Conservation (phyloP, 2,329 filamentous ascomycete species). For the Exophiala phaeomuriformis region DNA sequence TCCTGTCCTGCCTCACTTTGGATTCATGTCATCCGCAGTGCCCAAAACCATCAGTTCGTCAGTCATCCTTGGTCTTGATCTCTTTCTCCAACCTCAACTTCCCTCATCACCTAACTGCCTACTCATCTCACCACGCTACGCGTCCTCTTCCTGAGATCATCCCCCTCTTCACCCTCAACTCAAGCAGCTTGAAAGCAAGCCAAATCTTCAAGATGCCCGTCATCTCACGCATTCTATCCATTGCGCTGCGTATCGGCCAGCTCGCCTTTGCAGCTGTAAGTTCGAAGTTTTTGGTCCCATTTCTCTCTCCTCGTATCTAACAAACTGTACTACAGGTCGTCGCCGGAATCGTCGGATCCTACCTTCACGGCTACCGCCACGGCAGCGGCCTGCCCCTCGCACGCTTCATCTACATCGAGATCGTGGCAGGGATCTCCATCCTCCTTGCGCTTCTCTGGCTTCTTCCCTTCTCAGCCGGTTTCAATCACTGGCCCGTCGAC, state of each 20-base stretch:
- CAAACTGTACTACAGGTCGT: conserved; percentile 40
- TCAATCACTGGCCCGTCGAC: conserved; percentile 66
- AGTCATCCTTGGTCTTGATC: no score
- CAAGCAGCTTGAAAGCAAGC: neutral
- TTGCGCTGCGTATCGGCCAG: conserved; percentile 54
- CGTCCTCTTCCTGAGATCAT: neutral
- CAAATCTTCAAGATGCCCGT: conserved; percentile 20
- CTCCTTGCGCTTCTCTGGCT: conserved; percentile 63
- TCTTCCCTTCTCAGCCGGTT: conserved; percentile 60
- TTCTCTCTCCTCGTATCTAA: conserved; percentile 10
- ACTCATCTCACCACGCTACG: no score
- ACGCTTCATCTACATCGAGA: conserved; percentile 68
- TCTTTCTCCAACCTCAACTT: neutral
- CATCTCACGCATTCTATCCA: conserved; percentile 49
- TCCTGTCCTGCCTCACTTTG: neutral
- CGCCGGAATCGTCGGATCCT: conserved; percentile 60
- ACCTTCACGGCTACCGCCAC: conserved; percentile 46
- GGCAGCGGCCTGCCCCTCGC: conserved; percentile 45
- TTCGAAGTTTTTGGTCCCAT: conserved; percentile 6
- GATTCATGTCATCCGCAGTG: neutral
- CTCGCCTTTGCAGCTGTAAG: conserved; percentile 62
- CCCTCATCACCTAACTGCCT: neutral
- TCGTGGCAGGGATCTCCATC: conserved; percentile 62
- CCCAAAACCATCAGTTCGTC: no score
- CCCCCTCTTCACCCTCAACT: neutral